Evolutionary conservation across 768 basidiomycete species (phyloP).

Genomic region (Pulveroboletus sp.): DNA sequence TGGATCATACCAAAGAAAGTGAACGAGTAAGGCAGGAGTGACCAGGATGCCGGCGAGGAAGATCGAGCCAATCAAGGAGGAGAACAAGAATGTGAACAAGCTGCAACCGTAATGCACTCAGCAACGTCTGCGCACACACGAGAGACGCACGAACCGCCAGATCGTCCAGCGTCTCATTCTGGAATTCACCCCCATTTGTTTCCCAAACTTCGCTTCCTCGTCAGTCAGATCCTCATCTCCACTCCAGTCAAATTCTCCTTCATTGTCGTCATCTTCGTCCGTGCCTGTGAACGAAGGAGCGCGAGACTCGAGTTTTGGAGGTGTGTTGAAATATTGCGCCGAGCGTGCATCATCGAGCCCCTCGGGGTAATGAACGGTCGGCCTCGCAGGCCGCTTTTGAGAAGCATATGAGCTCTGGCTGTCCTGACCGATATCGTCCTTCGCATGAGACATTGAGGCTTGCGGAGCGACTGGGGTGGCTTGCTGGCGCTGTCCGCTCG

Average conservation of each 20-base stretch:
- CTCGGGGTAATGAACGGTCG: constrained; percentile 52
- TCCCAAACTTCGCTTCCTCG: constrained; percentile 61
- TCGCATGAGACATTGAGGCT: constrained; percentile 10
- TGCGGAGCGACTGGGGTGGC: constrained; percentile 11
- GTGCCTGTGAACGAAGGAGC: constrained; percentile 45
- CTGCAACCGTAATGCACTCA: constrained; percentile 30
- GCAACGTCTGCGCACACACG: neutral
- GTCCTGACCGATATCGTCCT: constrained; percentile 5
- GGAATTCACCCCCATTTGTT: constrained; percentile 50
- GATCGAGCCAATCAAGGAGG: constrained; percentile 67
- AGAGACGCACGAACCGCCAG: constrained; percentile 42
- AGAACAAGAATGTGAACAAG: constrained; percentile 57
- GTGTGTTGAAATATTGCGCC: constrained; percentile 17
- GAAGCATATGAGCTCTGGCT: constrained; percentile 13
- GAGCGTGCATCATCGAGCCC: constrained; percentile 30
- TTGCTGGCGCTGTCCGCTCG: constrained; percentile 14
- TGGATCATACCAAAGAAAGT: constrained; percentile 67
- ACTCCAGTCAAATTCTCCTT: constrained; percentile 68
- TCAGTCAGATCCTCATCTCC: constrained; percentile 73
- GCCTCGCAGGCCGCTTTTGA: constrained; percentile 24
- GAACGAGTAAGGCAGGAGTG: constrained; percentile 56
- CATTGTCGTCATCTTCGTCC: constrained; percentile 56
- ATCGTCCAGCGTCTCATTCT: constrained; percentile 44
- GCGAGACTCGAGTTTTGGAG: constrained; percentile 32
- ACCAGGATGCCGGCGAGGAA: constrained; percentile 60